Base-by-base conservation (phyloP, 306 rosid genomes). In the Lathyrus oleraceus region DNA sequence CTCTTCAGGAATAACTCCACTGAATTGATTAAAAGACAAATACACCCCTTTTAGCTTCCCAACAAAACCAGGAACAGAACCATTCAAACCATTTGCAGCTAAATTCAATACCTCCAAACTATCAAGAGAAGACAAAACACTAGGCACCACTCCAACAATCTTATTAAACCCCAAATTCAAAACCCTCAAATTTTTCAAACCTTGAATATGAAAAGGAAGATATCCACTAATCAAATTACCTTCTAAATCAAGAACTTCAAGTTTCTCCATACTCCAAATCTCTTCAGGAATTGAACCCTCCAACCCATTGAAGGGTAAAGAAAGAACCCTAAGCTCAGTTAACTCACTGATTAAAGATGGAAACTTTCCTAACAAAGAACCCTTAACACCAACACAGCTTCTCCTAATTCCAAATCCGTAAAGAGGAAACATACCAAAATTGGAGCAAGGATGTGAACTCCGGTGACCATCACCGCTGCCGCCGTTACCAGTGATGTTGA, bases 191-290 rank as follows among this genome's bases (percentile, higher is more conserved):
- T 84, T 83, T 69, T 65, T 28, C 75, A 86, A 25, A 7, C 79
- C 85, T 4, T 10, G 4, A 48, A 82, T 59, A 3, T 43, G 43
- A 8, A 69, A 6, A 0, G 87, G 93, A 52, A 92, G 78, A n/a
- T 48, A 65, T 15, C 98, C 98, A 54, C 77, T 42, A 6, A 92
- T 21, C 14, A 73, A 81, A 43, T 92, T 92, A 4, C 90, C 96
- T 65, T 92, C 93, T 5, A 92, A 87, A 90, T 92, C 96, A 74
- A 92, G 83, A 65, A 90, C 93, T 78, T 89, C 98, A 9, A 92
- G 63, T 51, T 79, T 90, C 12, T 84, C 60, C 93, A 90, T 61
- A 4, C 75, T 84, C 89, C 94, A 92, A 68, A 89, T 69, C 68
- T 72, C 87, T 4, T 8, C 4, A 44, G 96, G 96, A 65, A 92